Percentiles rank a stretch among this genome's conserved stretches.
phyloP scores from a whole-genome alignment of 768 basidiomycete genomes.

The Suillus tomentosus region DNA sequence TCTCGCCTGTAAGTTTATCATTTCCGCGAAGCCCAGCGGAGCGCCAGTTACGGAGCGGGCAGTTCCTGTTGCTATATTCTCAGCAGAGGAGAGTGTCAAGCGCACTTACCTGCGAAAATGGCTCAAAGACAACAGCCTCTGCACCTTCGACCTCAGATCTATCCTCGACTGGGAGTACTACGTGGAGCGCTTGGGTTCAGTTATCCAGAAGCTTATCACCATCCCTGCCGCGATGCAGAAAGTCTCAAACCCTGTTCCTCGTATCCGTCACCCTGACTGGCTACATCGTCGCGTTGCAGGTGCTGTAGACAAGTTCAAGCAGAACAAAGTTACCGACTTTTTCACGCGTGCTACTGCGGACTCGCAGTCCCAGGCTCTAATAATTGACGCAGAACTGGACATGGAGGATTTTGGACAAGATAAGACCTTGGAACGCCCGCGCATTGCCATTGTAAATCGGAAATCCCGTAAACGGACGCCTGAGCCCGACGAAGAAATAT shows the following conservation, averaged over 20 bases:
- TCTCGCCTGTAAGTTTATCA: constrained; percentile 98
- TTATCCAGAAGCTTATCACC: constrained; percentile 98
- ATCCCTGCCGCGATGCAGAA: constrained; percentile 99
- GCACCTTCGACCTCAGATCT: constrained; percentile 86
- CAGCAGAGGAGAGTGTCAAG: constrained; percentile 91
- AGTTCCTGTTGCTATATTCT: constrained; percentile 96
- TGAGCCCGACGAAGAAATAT: constrained; percentile 39
- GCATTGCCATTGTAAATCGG: constrained; percentile 56
- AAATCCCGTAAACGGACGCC: constrained; percentile 47
- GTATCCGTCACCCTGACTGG: constrained; percentile 98
- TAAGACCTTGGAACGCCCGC: constrained; percentile 33
- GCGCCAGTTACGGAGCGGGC: constrained; percentile 97
- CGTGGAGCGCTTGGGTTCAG: constrained; percentile 95
- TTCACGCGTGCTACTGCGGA: constrained; percentile 45
- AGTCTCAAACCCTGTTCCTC: constrained; percentile 92
- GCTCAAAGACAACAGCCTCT: constrained; percentile 90
- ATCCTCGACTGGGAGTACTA: constrained; percentile 99
- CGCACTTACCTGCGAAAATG: constrained; percentile 90
- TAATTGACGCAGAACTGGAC: constrained; percentile 38
- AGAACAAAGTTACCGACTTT: constrained; percentile 97
- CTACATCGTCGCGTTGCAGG: constrained; percentile 87
- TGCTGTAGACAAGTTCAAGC: constrained; percentile 94
- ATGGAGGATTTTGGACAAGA: constrained; percentile 60
- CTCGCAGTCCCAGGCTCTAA: constrained; percentile 16
- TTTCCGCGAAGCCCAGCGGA: constrained; percentile 89